A percentile compares a stretch with the other conserved stretches of the same genome.
These are phyloP conservation scores for Fusarium papillatum DNA, from an alignment of 2,329 filamentous ascomycete genomes.

Conservation along the genomic window DNA sequence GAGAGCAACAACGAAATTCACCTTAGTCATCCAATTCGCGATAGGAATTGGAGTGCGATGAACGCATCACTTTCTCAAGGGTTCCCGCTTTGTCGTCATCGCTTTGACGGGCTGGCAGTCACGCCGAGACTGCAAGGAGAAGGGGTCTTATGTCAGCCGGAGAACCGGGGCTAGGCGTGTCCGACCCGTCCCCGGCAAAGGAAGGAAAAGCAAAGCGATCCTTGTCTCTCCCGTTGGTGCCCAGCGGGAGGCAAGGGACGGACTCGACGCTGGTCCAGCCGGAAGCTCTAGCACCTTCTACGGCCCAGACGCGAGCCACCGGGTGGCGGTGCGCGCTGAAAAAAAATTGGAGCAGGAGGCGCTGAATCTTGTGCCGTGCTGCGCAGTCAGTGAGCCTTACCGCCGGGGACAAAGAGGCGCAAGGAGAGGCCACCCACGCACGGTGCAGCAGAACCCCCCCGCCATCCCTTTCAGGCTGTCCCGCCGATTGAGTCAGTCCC, in stretches of 20 bases:
- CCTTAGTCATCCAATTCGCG: constrained; percentile 40
- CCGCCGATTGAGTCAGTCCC: constrained; percentile 56
- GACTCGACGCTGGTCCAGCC: constrained; percentile 9
- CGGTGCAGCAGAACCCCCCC: constrained; percentile 37
- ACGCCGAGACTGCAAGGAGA: constrained; percentile 4
- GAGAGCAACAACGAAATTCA: not conserved
- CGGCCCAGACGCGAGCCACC: constrained; percentile 27
- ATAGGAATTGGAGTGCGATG: constrained; percentile 6
- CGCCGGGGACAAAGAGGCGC: constrained; percentile 21
- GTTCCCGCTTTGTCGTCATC: constrained; percentile 40
- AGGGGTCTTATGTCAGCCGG: constrained; percentile 13
- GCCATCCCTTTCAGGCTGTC: constrained; percentile 40
- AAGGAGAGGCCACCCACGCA: constrained; percentile 37
- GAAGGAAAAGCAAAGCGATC: not conserved
- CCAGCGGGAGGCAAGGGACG: constrained; percentile 15
- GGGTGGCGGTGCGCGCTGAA: constrained; percentile 39
- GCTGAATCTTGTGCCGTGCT: not conserved
- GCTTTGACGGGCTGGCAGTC: constrained; percentile 13
- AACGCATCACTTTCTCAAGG: constrained; percentile 23
- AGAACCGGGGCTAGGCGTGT: constrained; percentile 16
- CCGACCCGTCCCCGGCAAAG: constrained; percentile 12
- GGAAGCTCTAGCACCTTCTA: constrained; percentile 48
- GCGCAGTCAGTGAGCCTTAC: constrained; percentile 29
- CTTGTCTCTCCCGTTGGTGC: constrained; percentile 12
- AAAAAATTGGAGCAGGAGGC: constrained; percentile 14